Base-by-base conservation (phyloP, 148 eudicot genomes). In the Pharnaceum exiguum region DNA sequence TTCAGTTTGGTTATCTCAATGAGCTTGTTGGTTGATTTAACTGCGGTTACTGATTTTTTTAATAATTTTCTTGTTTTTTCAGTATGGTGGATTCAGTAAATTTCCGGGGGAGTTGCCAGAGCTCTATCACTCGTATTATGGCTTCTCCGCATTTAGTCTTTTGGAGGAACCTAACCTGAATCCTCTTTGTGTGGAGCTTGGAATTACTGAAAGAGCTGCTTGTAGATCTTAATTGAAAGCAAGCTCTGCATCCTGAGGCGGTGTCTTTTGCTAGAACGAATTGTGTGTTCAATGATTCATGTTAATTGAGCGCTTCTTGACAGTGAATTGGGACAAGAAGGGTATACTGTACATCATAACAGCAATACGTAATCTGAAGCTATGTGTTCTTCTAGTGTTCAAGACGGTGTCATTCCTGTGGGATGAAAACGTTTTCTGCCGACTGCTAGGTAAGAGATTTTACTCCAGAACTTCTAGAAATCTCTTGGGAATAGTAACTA, bases 51-150 rank as follows among this genome's bases (percentile, higher is more conserved):
- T 43, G 28, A 11, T 30, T 30, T 42, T 26, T 19, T 67, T 58
- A 13, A 5, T 28, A 16, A 33, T 56, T 40, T 35, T 32, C 38
- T 17, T 13, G 10, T 43, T 21, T 46, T 1, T 38, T n/a, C 78
- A 91, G 96, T 85, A 75, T 46, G 98, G 98, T 24, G 98, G 98
- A 51, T 88, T 87, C 79, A 85, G 98, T 66, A 91, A 91, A 76
- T 83, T 85, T 66, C 81, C 90, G 1, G 71, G 79, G 50, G 57
- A 78, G 53, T 51, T 87, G 32, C 96, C 98, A 5, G 98, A 91
- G 82, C 71, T 91, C 35, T 85, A 91, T 73, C 98, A 91, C 68
- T 77, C 98, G 5, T 83, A 77, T 65, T 91, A 91, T 13, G 96
- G 96, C 51, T 79, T 91, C 46, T 73, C 84, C 33, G 93, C 94